phyloP scores from a whole-genome alignment of 352 stramenopile species.

The Aphanomyces invadans region DNA sequence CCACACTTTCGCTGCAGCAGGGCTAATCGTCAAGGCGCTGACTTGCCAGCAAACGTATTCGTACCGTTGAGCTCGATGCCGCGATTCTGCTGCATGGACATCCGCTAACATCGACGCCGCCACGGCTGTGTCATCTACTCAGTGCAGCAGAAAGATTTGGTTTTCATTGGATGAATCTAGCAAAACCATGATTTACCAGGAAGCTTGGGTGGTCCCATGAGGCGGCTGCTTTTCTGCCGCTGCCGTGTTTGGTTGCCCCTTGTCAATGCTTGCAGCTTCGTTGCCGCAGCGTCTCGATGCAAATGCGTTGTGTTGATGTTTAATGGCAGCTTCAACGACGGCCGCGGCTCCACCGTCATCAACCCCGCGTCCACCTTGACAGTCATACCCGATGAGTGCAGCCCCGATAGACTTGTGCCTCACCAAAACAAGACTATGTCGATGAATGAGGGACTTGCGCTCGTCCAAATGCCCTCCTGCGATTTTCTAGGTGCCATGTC shows the following conservation, averaged over 20 bases:
- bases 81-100: neutral
- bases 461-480: conserved; percentile 8
- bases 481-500: neutral
- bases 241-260: neutral
- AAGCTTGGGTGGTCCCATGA: neutral
- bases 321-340: neutral
- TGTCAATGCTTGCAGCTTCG: neutral
- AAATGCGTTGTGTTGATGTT: conserved; percentile 12
- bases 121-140: neutral
- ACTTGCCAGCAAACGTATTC: neutral
- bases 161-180: too few species aligned
- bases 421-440: neutral
- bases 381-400: neutral
- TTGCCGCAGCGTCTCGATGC: neutral
- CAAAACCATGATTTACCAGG: neutral
- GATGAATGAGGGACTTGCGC: neutral
- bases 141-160: too few species aligned
- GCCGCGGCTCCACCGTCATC: neutral
- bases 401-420: too few species aligned
- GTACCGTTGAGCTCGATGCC: neutral
- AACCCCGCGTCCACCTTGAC: neutral
- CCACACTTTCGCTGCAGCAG: neutral
- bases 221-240: neutral
- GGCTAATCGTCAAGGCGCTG: neutral
- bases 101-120: neutral